Percentiles rank a stretch among this genome's conserved stretches.
Evolutionary conservation across 345 rosid genomes (phyloP).

Genomic region (Aquilaria malaccensis): DNA sequence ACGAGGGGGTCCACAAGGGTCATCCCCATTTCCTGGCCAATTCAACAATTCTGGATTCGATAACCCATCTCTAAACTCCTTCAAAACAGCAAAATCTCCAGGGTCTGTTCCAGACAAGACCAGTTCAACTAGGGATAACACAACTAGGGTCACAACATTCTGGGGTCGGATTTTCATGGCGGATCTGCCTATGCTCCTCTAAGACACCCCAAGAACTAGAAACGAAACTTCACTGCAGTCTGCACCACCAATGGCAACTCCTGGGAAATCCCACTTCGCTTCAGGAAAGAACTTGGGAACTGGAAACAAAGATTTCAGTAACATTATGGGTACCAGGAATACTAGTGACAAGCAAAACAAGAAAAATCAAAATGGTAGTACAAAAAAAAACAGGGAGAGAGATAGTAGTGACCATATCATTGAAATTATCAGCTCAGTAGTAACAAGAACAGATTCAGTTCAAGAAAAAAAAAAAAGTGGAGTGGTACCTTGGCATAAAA

Average conservation of each 20-base stretch:
- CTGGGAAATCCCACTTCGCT: not conserved
- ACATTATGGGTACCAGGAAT: too few species aligned
- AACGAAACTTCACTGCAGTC: too few species aligned
- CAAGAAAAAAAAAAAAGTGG: too few species aligned
- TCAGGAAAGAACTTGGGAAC: constrained; percentile 7
- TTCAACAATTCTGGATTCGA: constrained; percentile 54
- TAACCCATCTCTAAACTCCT: constrained; percentile 50
- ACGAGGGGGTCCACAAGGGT: constrained; percentile 52
- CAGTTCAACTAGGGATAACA: constrained; percentile 19
- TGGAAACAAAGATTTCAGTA: too few species aligned
- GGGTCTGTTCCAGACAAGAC: constrained; percentile 41
- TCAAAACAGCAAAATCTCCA: constrained; percentile 41
- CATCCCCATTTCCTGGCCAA: constrained; percentile 59
- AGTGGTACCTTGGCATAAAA: too few species aligned
- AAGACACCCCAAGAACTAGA: too few species aligned
- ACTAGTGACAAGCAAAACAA: too few species aligned
- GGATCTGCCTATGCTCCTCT: constrained; percentile 12
- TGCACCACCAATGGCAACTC: not conserved
- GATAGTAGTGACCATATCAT: too few species aligned
- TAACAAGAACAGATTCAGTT: too few species aligned
- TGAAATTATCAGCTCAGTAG: too few species aligned
- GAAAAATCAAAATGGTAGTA: too few species aligned
- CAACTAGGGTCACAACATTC: constrained; percentile 23
- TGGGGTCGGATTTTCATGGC: constrained; percentile 20
- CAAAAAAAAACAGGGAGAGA: too few species aligned